Evolutionary conservation across 768 basidiomycete genomes (phyloP).

Genomic region (Guyanaporus albipodus): DNA sequence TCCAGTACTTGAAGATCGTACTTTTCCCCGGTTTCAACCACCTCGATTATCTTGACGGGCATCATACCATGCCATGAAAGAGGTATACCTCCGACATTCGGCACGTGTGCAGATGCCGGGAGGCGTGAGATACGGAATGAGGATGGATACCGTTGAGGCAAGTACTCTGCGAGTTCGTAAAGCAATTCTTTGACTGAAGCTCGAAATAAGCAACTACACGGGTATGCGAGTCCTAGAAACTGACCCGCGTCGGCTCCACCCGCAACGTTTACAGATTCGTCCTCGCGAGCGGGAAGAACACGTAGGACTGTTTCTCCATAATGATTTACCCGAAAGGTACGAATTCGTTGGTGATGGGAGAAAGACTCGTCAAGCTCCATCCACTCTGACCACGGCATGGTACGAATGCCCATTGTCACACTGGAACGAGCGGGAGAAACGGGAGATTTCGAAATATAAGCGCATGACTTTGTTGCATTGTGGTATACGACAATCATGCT

Average conservation of each 20-base stretch:
- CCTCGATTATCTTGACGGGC: conserved; percentile 51
- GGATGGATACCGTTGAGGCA: conserved; percentile 60
- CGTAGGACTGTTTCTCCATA: conserved; percentile 47
- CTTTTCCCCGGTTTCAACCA: conserved; percentile 47
- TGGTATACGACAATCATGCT: conserved; percentile 16
- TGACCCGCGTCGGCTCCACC: conserved; percentile 33
- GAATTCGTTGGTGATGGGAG: conserved; percentile 52
- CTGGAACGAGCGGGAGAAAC: conserved; percentile 31
- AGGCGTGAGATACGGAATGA: conserved; percentile 53
- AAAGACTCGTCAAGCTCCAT: conserved; percentile 69
- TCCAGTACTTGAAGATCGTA: conserved; percentile 47
- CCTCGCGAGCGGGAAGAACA: conserved; percentile 45
- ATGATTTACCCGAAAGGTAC: conserved; percentile 48
- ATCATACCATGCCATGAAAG: conserved; percentile 41
- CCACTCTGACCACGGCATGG: conserved; percentile 73
- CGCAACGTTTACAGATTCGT: conserved; percentile 32
- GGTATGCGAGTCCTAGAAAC: neutral
- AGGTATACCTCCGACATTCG: conserved; percentile 23
- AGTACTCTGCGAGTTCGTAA: conserved; percentile 66
- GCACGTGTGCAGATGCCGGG: conserved; percentile 4
- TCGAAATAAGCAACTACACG: neutral
- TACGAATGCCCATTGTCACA: conserved; percentile 70
- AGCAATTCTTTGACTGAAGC: conserved; percentile 58
- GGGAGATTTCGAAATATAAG: neutral
- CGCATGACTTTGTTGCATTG: neutral